These are phyloP conservation scores for Micractinium sp. DNA, from an alignment of 139 green algal species.

Conservation along the genomic window DNA sequence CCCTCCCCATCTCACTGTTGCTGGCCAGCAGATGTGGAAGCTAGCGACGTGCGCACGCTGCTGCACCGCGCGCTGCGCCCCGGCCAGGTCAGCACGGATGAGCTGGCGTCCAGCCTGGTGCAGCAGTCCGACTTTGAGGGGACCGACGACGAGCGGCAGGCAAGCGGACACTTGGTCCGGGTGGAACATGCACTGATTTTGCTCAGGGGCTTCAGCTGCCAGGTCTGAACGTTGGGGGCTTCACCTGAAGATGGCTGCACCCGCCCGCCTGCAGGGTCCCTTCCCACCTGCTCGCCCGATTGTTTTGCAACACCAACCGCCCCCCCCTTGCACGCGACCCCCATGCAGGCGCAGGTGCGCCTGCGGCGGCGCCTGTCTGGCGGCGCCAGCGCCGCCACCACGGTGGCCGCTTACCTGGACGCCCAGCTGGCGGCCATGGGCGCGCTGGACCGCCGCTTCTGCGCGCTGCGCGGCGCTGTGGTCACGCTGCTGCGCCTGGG, in stretches of 20 bases:
- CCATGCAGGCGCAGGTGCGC: neutral
- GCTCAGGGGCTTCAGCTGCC: too few relatives aligned
- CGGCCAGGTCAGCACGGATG: neutral
- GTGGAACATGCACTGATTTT: too few relatives aligned
- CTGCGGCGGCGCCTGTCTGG: neutral
- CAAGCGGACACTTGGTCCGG: too few relatives aligned
- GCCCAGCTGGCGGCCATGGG: constrained; percentile 6
- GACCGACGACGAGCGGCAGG: neutral
- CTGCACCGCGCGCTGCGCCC: constrained; percentile 1
- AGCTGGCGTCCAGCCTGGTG: constrained; percentile 7
- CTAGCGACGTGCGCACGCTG: neutral
- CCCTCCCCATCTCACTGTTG: neutral
- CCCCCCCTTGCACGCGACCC: too few relatives aligned
- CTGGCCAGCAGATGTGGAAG: constrained; percentile 10
- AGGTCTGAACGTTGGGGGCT: too few relatives aligned
- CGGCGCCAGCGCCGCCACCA: neutral
- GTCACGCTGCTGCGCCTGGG: constrained; percentile 8
- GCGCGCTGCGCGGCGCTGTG: neutral
- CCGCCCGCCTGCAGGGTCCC: too few relatives aligned
- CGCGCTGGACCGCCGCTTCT: constrained; percentile 2
- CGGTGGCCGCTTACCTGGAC: constrained; percentile 1
- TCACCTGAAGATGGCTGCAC: too few relatives aligned
- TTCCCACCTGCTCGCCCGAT: too few relatives aligned
- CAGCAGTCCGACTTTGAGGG: neutral
- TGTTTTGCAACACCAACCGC: too few relatives aligned